These are phyloP conservation scores for Exophiala spinifera DNA, from an alignment of 2,329 filamentous ascomycete species.

Conservation along the genomic window DNA sequence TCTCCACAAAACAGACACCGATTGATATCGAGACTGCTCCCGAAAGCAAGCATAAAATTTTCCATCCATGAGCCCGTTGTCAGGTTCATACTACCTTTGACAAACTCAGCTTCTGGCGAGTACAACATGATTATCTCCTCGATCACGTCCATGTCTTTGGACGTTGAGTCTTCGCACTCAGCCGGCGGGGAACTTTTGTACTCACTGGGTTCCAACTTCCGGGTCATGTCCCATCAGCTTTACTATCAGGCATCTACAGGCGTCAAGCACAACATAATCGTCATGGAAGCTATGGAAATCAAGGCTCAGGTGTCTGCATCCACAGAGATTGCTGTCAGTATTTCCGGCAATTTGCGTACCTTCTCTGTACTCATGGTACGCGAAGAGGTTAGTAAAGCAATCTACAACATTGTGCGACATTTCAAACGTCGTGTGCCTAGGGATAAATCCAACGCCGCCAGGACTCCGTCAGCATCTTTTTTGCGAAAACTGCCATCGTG, in stretches of 20 bases:
- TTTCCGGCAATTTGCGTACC: conserved; percentile 76
- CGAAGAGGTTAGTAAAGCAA: conserved; percentile 85
- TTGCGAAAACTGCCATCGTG: conserved; percentile 76
- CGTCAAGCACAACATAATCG: conserved; percentile 78
- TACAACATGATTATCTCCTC: conserved; percentile 95
- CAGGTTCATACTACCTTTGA: conserved; percentile 79
- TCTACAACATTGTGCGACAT: conserved; percentile 87
- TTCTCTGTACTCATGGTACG: conserved; percentile 87
- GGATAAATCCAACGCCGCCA: conserved; percentile 48
- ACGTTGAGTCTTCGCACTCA: conserved; percentile 94
- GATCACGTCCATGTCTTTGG: conserved; percentile 87
- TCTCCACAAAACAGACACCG: conserved; percentile 54
- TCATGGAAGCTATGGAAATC: conserved; percentile 83
- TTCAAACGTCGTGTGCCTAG: conserved; percentile 68
- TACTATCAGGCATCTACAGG: conserved; percentile 91
- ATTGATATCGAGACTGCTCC: conserved; percentile 83
- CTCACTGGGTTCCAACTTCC: conserved; percentile 74
- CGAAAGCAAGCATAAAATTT: conserved; percentile 91
- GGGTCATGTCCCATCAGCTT: conserved; percentile 79
- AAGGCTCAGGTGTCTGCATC: conserved; percentile 81
- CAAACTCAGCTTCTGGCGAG: conserved; percentile 66
- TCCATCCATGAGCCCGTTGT: conserved; percentile 96
- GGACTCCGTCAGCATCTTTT: conserved; percentile 52
- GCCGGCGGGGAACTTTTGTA: conserved; percentile 81
- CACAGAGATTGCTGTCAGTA: conserved; percentile 78